A percentile compares a stretch with the other conserved stretches of the same genome.
Conservation (phyloP, 2,329 filamentous ascomycete species). For the Alternaria conjuncta region DNA sequence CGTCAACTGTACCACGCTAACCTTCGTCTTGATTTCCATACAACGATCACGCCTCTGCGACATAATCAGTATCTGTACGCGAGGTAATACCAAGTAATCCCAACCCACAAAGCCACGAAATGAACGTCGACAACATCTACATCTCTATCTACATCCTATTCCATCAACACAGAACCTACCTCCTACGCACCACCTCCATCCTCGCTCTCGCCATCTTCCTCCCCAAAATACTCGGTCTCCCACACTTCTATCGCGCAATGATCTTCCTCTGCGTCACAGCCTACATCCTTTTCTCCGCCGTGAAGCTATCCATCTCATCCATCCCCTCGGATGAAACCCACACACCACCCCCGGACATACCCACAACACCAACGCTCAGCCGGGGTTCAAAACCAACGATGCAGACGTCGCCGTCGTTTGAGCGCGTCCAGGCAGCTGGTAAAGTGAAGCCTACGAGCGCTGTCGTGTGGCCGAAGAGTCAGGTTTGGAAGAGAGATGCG, state of each 20-base stretch:
- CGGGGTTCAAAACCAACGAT: not conserved
- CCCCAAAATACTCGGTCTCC: not conserved
- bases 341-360: not conserved
- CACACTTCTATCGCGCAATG: not conserved
- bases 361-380: not conserved
- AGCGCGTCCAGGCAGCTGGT: not conserved
- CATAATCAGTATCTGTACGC: not conserved
- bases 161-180: fast-evolving
- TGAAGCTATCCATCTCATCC: not conserved
- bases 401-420: not conserved
- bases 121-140: not conserved
- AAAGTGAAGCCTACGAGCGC: not conserved
- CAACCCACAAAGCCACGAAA: not conserved
- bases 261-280: not conserved
- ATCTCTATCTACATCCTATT: not conserved
- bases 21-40: not conserved
- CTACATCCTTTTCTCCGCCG: not conserved
- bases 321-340: not conserved
- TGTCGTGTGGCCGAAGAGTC: not conserved
- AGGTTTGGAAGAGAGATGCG: not conserved
- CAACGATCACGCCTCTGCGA: not conserved
- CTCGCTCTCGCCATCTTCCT: not conserved
- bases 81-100: no score
- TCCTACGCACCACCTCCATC: not conserved
- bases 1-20: not conserved